phyloP scores from a whole-genome alignment of 106 monocot species.

The Allium sativum region DNA sequence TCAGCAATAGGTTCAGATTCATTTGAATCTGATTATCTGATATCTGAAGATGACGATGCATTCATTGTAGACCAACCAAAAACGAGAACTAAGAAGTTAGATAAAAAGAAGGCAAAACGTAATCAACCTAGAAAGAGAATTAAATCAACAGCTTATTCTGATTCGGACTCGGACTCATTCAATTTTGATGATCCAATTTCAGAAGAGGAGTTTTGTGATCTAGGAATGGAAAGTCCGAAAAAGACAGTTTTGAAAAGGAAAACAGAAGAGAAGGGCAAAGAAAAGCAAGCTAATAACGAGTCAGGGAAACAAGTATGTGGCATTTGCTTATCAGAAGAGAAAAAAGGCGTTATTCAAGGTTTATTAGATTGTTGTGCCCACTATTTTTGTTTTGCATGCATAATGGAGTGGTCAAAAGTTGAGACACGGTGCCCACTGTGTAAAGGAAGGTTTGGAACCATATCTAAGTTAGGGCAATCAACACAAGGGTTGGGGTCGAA shows the following conservation, averaged over 20 bases:
- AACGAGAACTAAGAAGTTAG: slow-evolving; percentile 3
- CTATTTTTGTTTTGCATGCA: slow-evolving; percentile 78
- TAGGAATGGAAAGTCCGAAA: slow-evolving; percentile 11
- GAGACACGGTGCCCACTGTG: slow-evolving; percentile 78
- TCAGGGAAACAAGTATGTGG: slow-evolving; percentile 53
- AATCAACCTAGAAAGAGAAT: slow-evolving; percentile 14
- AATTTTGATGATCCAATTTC: slow-evolving; percentile 23
- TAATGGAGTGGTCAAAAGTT: slow-evolving; percentile 86
- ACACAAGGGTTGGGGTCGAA: slow-evolving; percentile 24
- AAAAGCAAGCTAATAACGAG: slow-evolving; percentile 30
- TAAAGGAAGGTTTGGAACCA: slow-evolving; percentile 61
- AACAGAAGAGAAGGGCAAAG: slow-evolving; percentile 33
- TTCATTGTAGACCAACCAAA: background rate
- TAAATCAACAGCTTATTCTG: slow-evolving; percentile 38
- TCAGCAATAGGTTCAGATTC: slow-evolving; percentile 5
- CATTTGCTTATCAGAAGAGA: slow-evolving; percentile 76
- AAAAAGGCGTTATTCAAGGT: slow-evolving; percentile 44
- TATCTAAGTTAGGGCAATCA: slow-evolving; percentile 37
- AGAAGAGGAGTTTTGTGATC: slow-evolving; percentile 31
- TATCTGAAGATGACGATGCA: slow-evolving; percentile 25
- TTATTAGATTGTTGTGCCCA: slow-evolving; percentile 64
- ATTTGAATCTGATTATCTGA: slow-evolving; percentile 43
- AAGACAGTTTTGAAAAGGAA: slow-evolving; percentile 4
- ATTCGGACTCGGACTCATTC: slow-evolving; percentile 15
- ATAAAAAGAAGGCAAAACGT: background rate